Percentiles rank a stretch among this genome's conserved stretches.
phyloP scores from a whole-genome alignment of 106 monocot genomes.

The Triglochin maritima region DNA sequence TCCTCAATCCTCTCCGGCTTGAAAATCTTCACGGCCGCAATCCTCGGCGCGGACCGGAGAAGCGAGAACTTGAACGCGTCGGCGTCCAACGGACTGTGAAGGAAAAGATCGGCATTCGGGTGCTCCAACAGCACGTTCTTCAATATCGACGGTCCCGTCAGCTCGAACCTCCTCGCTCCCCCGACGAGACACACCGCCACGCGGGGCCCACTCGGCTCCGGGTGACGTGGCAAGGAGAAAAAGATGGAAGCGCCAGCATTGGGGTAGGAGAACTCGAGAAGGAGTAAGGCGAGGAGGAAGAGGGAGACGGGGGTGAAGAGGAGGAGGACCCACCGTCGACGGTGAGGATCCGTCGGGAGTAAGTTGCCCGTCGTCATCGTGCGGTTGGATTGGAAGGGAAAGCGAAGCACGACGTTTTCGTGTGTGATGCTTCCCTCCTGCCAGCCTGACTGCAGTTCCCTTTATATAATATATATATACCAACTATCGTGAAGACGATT shows the following conservation, averaged over 20 bases:
- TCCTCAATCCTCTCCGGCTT: conserved; percentile 23
- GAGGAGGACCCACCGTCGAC: too few relatives aligned
- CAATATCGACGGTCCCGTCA: conserved; percentile 82
- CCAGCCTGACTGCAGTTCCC: too few relatives aligned
- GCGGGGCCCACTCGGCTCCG: too few relatives aligned
- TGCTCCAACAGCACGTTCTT: conserved; percentile 46
- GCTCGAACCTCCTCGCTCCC: conserved; percentile 90
- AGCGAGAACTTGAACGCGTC: conserved; percentile 68
- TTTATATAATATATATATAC: too few relatives aligned
- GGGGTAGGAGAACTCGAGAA: neutral
- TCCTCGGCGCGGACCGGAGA: conserved; percentile 42
- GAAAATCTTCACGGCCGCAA: conserved; percentile 57
- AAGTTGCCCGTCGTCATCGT: too few relatives aligned
- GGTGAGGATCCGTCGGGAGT: too few relatives aligned
- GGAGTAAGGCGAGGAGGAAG: neutral
- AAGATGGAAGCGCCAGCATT: neutral
- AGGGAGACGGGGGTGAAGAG: conserved; percentile 5
- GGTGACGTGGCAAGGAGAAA: conserved; percentile 1
- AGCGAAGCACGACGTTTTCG: too few relatives aligned
- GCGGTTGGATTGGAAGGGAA: too few relatives aligned
- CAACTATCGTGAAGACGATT: too few relatives aligned
- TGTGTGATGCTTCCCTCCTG: too few relatives aligned
- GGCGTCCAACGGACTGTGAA: conserved; percentile 67
- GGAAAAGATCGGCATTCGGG: conserved; percentile 61
- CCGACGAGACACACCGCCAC: conserved; percentile 86